A percentile compares a stretch with the other conserved stretches of the same genome.
Conservation (phyloP, 1,139 yeast genomes). For the Scheffersomyces segobiensis region DNA sequence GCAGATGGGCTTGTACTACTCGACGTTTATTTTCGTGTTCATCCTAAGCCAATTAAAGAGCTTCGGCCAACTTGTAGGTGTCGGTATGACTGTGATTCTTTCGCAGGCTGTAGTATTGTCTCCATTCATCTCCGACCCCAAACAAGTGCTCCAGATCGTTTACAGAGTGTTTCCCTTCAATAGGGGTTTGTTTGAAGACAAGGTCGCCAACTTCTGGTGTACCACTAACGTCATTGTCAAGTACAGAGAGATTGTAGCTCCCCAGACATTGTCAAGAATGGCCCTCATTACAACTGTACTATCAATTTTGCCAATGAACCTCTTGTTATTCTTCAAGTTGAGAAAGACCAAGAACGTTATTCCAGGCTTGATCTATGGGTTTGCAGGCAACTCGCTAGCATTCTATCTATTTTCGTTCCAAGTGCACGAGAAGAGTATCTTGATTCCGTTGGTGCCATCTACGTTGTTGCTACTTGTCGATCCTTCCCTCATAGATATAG, state of each 20-base stretch:
- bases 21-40: conserved; percentile 84
- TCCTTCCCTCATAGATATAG: conserved; percentile 62
- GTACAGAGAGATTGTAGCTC: conserved; percentile 56
- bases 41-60: conserved; percentile 41
- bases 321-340: conserved; percentile 18
- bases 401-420: conserved; percentile 91
- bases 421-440: conserved; percentile 87
- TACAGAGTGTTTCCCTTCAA: conserved; percentile 85
- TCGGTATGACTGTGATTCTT: conserved; percentile 62
- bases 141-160: conserved; percentile 35
- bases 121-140: conserved; percentile 53
- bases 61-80: conserved; percentile 52
- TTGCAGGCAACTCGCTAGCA: conserved; percentile 82
- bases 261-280: conserved; percentile 58
- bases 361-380: conserved; percentile 55
- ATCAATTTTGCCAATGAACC: conserved; percentile 59
- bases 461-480: conserved; percentile 63
- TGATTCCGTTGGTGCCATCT: conserved; percentile 85
- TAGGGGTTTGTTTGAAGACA: conserved; percentile 96
- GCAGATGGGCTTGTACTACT: conserved; percentile 93
- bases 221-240: conserved; percentile 77
- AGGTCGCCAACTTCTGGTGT: conserved; percentile 98
- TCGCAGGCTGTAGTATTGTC: conserved; percentile 54
- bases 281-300: conserved; percentile 65
- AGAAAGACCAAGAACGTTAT: conserved; percentile 16